Base-by-base conservation (phyloP, 2,329 filamentous ascomycete species). In the Xylaria polymorpha region DNA sequence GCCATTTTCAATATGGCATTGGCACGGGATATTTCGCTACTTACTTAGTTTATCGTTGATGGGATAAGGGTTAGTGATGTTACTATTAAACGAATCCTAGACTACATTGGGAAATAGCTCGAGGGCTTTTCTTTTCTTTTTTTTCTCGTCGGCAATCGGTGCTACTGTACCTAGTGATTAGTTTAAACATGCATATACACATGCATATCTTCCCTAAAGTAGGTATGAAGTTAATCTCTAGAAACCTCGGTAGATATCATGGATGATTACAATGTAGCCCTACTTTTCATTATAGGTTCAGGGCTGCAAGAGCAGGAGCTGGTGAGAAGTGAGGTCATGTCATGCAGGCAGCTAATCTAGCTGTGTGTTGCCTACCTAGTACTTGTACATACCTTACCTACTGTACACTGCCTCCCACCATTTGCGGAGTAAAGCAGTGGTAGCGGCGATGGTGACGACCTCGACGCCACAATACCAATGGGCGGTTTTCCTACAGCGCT, bases 401-500 rank as follows among this genome's bases (percentile, higher is more conserved):
- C n/a, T n/a, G n/a, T n/a, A n/a, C n/a, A n/a, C n/a, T n/a, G n/a
- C n/a, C n/a, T n/a, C n/a, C n/a, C n/a, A n/a, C n/a, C n/a, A n/a
- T n/a, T n/a, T n/a, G n/a, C 53, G 15, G 53, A 35, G 20, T 25
- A 41, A 25, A 57, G 25, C 18, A 41, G 53, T 18, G 35, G 25
- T 51, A 18, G 41, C 25, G 20, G 29, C 59, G 55, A 48, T 46
- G 44, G 46, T 67, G 51, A 29, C 56, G 53, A 66, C 63, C 35
- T 29, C 50, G 53, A 66, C 63, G 62, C 55, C 62, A 69, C 63
- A 48, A 48, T 7, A 43, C 32, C 37, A 29, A 22, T 39, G 35
- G 48, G 22, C 14, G 14, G 29, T 51, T 51, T 9, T 51, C 8
- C 9, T 44, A 10, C 18, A 20, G 43, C 8, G 15, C 3, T 18